Percentiles rank a stretch among this genome's conserved stretches.
These are phyloP conservation scores for Melastoma candidum DNA, from an alignment of 441 rosid species.

Conservation along the genomic window DNA sequence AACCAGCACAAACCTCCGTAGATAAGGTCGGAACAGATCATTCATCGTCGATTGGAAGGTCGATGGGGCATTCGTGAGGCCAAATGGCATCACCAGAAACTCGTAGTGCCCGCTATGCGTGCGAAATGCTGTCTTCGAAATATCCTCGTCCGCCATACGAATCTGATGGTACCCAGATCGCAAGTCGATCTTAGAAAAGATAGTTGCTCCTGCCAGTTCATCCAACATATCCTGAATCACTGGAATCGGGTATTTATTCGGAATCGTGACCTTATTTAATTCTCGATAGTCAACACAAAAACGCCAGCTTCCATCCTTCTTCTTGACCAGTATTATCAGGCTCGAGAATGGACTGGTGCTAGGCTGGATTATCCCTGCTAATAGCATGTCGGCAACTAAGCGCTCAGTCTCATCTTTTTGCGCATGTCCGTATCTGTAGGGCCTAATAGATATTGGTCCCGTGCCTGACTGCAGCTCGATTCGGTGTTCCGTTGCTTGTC, in stretches of 20 bases:
- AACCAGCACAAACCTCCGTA: background rate
- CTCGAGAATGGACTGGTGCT: background rate
- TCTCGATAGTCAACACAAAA: too few relatives aligned
- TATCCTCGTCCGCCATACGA: background rate
- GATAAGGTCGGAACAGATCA: background rate
- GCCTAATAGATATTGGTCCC: background rate
- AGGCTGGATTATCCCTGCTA: background rate
- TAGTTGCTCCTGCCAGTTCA: background rate
- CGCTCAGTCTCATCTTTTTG: background rate
- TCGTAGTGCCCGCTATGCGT: slow-evolving; percentile 4
- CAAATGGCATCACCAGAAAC: slow-evolving; percentile 3
- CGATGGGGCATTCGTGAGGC: background rate
- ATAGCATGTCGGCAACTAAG: background rate
- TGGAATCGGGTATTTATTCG: slow-evolving; percentile 1
- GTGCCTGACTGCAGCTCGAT: background rate
- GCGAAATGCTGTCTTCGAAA: background rate
- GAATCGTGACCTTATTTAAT: background rate
- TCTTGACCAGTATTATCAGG: background rate
- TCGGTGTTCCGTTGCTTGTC: background rate
- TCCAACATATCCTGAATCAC: background rate
- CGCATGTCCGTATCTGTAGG: background rate
- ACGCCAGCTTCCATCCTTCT: background rate
- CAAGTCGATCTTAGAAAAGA: background rate
- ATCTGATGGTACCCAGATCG: slow-evolving; percentile 4
- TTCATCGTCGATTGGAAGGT: slow-evolving; percentile 6